Evolutionary conservation across 108 stramenopile genomes (phyloP), one percentile per base, ranked within the genome.

Genomic region (Mediolabrus comicus): DNA sequence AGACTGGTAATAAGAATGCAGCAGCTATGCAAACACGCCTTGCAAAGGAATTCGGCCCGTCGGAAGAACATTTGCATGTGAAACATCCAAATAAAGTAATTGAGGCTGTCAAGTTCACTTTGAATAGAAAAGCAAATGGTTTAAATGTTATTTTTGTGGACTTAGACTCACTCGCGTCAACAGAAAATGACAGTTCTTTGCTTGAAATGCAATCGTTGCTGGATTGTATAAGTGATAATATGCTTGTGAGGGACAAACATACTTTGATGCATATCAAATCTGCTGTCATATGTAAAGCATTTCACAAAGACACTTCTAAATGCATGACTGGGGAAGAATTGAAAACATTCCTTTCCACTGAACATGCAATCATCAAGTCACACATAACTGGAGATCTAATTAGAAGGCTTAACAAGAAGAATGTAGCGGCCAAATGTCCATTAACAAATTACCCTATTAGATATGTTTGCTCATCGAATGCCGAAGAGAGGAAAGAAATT

Each of bases 391-490:
- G 25, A 14, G 28, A 30, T 19, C 6, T 46, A 1, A 74, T 74
- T 17, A 64, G 72, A 32, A 64, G 72, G 19, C 65, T 74, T 2
- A 64, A 49, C 34, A 29, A 59, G 43, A 32, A 49, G 13, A 74
- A 65, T 39, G 64, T 31, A 0, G 72, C 72, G 28, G 5, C 64
- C 2, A 49, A 65, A 13, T 74, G 72, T 30, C 72, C 72, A 10
- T 57, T 74, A 22, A 55, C 72, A 17, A 16, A 60, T 24, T 55
- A 66, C 28, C 65, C 72, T n/a, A 32, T 55, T 33, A 46, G 72
- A 74, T 74, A 59, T 35, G 61, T 74, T 17, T 26, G 43, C 14
- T 10, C 59, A n/a, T 8, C 24, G 13, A 16, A 36, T 22, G 12
- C 25, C 27, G 25, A 13, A 38, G 35, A 65, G 28, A 57, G 30